Evolutionary conservation across 2,329 filamentous ascomycete genomes (phyloP).

Genomic region (Cordyceps farinosa): DNA sequence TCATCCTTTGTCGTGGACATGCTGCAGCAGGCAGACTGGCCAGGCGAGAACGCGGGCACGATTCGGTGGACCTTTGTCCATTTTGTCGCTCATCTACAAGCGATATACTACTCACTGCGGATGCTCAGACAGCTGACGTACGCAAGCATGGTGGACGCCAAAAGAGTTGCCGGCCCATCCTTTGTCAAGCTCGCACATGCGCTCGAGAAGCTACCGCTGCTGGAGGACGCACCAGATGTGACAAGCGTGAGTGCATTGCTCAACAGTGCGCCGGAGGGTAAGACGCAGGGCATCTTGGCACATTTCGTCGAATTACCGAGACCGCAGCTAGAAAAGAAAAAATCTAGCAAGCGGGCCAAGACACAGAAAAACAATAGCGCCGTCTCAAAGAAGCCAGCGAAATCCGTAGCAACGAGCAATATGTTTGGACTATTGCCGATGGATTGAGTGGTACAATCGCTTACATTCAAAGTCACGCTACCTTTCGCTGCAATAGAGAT

Average conservation of each 20-base stretch:
- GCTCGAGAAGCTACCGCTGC: constrained; percentile 26
- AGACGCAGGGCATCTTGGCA: neutral
- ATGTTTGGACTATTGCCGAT: constrained; percentile 9
- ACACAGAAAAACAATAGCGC: neutral
- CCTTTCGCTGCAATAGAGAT: neutral
- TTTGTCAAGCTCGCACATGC: constrained; percentile 18
- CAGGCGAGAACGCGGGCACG: neutral
- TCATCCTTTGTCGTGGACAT: constrained; percentile 25
- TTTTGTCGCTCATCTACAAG: constrained; percentile 57
- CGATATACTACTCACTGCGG: constrained; percentile 40
- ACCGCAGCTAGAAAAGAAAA: neutral
- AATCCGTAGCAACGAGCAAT: neutral
- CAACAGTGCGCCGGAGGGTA: neutral
- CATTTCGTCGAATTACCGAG: constrained; percentile 21
- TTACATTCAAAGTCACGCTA: neutral
- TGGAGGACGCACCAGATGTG: constrained; percentile 27
- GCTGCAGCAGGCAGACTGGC: constrained; percentile 22
- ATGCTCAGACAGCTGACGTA: constrained; percentile 38
- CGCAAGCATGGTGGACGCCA: constrained; percentile 12
- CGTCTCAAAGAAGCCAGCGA: neutral
- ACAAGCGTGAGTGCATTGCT: constrained; percentile 15
- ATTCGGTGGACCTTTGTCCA: constrained; percentile 57
- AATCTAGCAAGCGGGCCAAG: neutral
- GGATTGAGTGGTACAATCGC: neutral
- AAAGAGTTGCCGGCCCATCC: neutral